Conservation (phyloP, 1,284 basidiomycete genomes). For the Stygiomarasmius scandens region DNA sequence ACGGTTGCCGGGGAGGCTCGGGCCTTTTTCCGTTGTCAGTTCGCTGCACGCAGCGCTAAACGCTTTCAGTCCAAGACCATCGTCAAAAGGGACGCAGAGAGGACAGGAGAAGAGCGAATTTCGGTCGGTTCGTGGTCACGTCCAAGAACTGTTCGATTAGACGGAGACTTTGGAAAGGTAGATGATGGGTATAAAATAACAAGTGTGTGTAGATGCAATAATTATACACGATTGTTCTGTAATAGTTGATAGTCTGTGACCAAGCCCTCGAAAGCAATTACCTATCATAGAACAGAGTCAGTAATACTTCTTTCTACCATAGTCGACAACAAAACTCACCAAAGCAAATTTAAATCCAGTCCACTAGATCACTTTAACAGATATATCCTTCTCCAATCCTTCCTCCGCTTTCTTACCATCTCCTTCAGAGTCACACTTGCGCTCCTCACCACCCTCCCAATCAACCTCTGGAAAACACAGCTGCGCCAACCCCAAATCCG, state of each 20-base stretch:
- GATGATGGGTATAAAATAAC: not conserved
- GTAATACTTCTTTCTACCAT: not conserved
- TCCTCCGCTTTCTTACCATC: not conserved
- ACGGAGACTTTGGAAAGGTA: not conserved
- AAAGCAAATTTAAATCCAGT: not conserved
- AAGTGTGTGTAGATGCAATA: not conserved
- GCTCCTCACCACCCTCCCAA: conserved; percentile 1
- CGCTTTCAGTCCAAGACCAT: no score
- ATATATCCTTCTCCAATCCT: not conserved
- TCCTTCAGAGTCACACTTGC: not conserved
- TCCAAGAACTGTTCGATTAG: no score
- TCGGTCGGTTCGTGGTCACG: no score
- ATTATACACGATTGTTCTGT: not conserved
- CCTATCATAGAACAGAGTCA: not conserved
- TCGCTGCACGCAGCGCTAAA: no score
- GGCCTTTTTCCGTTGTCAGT: no score
- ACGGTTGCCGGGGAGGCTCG: no score
- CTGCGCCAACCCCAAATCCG: conserved; percentile 75
- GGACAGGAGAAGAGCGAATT: no score
- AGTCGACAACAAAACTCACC: not conserved
- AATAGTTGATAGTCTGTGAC: not conserved
- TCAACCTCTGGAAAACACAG: conserved; percentile 56
- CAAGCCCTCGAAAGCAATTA: not conserved
- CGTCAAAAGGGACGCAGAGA: no score
- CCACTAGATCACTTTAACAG: not conserved